Percentiles rank a stretch among this genome's conserved stretches.
Conservation (phyloP, 371 early-diverging fungal genomes). For the Mortierella sp. region DNA sequence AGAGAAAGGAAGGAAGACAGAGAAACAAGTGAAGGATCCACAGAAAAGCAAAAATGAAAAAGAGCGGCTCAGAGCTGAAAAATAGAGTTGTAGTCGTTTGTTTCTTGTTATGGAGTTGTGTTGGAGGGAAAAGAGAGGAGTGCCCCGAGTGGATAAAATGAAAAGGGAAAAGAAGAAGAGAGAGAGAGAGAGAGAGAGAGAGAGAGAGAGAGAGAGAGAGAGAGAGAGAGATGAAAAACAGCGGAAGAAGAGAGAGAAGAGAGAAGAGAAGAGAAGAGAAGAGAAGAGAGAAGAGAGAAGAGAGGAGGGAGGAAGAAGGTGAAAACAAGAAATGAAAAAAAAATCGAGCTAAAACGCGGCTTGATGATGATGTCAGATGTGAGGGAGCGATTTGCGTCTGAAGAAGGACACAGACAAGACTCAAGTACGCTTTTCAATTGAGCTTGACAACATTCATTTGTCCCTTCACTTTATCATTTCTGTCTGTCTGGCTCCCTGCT, state of each 20-base stretch:
- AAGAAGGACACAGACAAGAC: too few relatives aligned
- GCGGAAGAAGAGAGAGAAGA: background rate
- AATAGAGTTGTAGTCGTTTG: background rate
- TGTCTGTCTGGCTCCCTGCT: background rate
- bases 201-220: background rate
- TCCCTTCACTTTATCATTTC: background rate
- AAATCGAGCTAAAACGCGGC: background rate
- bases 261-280: slow-evolving; percentile 7
- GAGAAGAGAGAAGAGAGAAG: background rate
- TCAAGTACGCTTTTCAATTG: too few relatives aligned
- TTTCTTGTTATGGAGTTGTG: background rate
- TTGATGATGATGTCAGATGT: background rate
- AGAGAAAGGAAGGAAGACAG: background rate
- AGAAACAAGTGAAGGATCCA: background rate
- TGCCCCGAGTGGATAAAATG: background rate
- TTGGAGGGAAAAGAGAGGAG: background rate
- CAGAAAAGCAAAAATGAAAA: background rate
- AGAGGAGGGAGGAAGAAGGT: background rate
- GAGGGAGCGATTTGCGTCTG: too few relatives aligned
- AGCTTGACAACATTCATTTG: background rate
- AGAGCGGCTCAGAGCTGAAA: background rate
- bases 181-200: background rate
- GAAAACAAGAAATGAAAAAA: background rate
- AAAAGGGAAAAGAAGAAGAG: background rate
- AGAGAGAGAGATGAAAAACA: background rate